Base-by-base conservation (phyloP, 1,139 yeast species). In the Pneumocystis oryctolagi region DNA sequence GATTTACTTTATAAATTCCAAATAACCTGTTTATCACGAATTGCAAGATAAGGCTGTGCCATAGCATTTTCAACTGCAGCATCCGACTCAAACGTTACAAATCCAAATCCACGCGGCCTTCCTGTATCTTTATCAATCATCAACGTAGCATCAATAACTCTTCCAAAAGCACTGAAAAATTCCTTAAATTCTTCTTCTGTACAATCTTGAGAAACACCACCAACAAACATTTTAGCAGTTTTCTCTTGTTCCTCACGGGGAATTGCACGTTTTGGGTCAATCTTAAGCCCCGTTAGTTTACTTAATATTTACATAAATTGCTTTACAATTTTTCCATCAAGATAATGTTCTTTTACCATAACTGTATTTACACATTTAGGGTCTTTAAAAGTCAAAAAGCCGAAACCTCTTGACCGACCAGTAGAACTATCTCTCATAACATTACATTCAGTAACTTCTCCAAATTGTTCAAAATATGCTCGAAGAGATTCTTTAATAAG, bases 51-150 rank as follows among this genome's bases (percentile, higher is more conserved):
- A 9, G 65, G 66, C 18, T 64, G 63, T 65, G 84, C 87, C 65
- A 95, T 86, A 65, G 89, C 96, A 70, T 85, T 80, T 71, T 92
- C 98, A 59, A 92, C 97, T 14, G 97, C 97, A 62, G 86, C 92
- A 42, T 96, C 96, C 34, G 95, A 83, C 71, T 92, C 98, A 74
- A 87, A 92, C 9, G 99, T 92, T 68, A 92, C 92, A 75, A 92
- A 92, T 0, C 99, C 99, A 74, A 92, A 92, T 35, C 99, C 99
- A 77, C 98, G 82, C 2, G 97, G 90, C 72, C 96, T 83, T 65
- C 98, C 98, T 6, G 97, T 89, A 73, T 92, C 97, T 75, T 92
- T 94, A 75, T 92, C 97, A 70, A 94, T 82, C 99, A 92, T 92
- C 68, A 92, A 81, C 75, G 92, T 97, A 60, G 97, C 96, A 76